Base-by-base conservation (phyloP, 805 yeast genomes). In the Sugiyamaella marilandica region DNA sequence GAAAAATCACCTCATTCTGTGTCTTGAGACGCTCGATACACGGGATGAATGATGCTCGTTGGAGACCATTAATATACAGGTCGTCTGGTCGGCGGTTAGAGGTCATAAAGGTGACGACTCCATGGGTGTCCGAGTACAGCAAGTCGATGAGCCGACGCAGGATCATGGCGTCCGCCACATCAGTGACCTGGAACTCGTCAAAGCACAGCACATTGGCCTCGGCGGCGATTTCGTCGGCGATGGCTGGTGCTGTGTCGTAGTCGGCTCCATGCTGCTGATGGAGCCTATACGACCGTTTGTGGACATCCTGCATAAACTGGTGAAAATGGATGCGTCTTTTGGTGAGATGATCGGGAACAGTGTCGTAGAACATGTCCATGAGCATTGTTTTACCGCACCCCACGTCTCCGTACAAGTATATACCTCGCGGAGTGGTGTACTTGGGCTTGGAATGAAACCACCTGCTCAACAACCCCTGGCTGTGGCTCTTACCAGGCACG, bases 351-450 rank as follows among this genome's bases (percentile, higher is more conserved):
- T 69, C 49, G 0, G 98, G 97, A 14, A 92, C 78, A 0, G 96
- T 88, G 18, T 80, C 74, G 70, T 91, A 94, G 63, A 94, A 94
- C 59, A 94, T 74, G 69, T 94, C 98, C 98, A 94, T 92, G 55
- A 94, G 74, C 97, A 94, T 92, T 7, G 99, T 94, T 66, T 94
- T 92, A 2, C 99, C 99, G 69, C 98, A 91, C 1, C 99, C 99
- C 41, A 94, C 99, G 68, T 94, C 98, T 19, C 99, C 99, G 69
- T 87, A 94, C 31, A 94, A 74, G 64, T 94, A 94, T 7, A 94
- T 85, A 3, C 99, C 99, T 59, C 78, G 74, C 1, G 94, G 96
- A n/a, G 55, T 58, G 32, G 29, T 33, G n/a, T 41, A 43, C 36
- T 14, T 45, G 19, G 53, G 51, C 41, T 47, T 49, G 50, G 50